phyloP scores from a whole-genome alignment of 2,329 filamentous ascomycete species.

The Trichoderma aggressivum region DNA sequence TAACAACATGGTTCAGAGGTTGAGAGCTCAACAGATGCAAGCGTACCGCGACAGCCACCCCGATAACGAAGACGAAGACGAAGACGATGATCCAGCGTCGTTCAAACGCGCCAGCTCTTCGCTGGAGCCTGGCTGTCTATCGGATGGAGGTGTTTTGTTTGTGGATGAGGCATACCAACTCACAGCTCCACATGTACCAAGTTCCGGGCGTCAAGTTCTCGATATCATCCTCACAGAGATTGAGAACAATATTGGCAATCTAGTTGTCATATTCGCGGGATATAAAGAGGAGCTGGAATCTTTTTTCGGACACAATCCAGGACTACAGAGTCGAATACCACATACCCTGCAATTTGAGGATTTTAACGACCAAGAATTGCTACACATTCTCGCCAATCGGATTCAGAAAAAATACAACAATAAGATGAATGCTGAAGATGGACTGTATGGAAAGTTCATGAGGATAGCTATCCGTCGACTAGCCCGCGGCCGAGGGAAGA shows the following conservation, averaged over 20 bases:
- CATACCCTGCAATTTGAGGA: not conserved
- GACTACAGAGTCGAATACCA: conserved; percentile 3
- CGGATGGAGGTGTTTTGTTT: not conserved
- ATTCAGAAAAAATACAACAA: not conserved
- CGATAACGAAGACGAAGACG: not conserved
- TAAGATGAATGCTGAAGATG: not conserved
- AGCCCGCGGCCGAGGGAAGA: not conserved
- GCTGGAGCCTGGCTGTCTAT: not conserved
- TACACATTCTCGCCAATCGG: not conserved
- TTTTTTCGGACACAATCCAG: not conserved
- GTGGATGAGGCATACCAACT: conserved; percentile 4
- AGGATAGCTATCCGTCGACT: not conserved
- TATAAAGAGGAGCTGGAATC: conserved; percentile 2
- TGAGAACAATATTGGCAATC: not conserved
- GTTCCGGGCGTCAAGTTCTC: not conserved
- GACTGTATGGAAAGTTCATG: not conserved
- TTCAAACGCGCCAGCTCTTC: not conserved
- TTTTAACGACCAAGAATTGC: not conserved
- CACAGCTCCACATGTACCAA: not conserved
- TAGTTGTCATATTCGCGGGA: not conserved
- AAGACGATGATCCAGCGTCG: not conserved
- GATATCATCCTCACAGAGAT: not conserved
- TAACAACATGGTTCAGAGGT: not conserved
- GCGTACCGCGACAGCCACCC: not conserved
- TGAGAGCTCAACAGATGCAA: not conserved